Base-by-base conservation (phyloP, 2,329 filamentous ascomycete genomes). In the Pyrenochaeta sp. region DNA sequence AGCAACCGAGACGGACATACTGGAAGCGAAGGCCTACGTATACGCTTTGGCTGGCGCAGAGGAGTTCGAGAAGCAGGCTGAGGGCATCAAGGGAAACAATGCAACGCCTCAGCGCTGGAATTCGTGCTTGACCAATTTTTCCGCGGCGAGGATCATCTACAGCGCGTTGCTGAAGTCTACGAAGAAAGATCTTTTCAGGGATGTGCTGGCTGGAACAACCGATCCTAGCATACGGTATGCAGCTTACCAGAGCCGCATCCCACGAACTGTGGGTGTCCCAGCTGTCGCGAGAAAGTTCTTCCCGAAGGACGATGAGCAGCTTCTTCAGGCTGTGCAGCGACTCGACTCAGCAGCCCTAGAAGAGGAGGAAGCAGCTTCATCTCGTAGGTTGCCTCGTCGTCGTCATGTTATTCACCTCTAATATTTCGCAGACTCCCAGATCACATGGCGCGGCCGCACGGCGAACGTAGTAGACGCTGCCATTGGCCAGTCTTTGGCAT, bases 221-320 rank as follows among this genome's bases (percentile, higher is more conserved):
- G 95, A 99, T 74, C 93, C 93, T 1, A 96, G 93, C 61, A 91
- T 99, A 70, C 90, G 94, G 62, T 98, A 96, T 77, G 93, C 93
- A 36, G 93, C 95, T 19, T 98, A 98, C 76, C 93, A 97, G 77
- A 85, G 93, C 74, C 91, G 94, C 75, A 86, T 96, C 32, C 91
- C 94, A 0, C 88, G 95, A 43, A 97, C 93, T 2, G 86, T 93
- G 52, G 89, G 93, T 2, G 89, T 97, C 48, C 85, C 90, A 0
- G 86, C 88, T 7, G 91, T 98, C 63, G 91, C 92, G 2, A 88
- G 89, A 67, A 89, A 90, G 65, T 89, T 89, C 59, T 97, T 98
- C 67, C 90, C 91, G 1, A 81, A 82, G 10, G 85, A 87, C 25
- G 85, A 92, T 59, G 72, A 80, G 1, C 78, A 83, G 8, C 80